Conservation (phyloP, 352 stramenopile genomes). For the Phytopythium chamaehyphon region DNA sequence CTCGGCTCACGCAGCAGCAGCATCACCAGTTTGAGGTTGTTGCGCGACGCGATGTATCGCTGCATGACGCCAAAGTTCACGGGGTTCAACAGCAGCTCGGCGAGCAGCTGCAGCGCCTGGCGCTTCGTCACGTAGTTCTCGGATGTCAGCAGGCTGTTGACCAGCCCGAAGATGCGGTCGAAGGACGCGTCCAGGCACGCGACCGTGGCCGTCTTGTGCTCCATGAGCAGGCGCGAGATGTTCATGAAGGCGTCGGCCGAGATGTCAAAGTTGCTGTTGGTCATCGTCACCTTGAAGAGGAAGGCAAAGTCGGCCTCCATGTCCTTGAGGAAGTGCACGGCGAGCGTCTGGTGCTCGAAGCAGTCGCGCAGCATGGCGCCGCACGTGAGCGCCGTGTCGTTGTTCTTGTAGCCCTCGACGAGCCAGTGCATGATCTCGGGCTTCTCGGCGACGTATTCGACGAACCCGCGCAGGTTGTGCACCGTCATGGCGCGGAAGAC, state of each 20-base stretch:
- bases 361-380: slow-evolving; percentile 80
- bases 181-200: slow-evolving; percentile 48
- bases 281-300: slow-evolving; percentile 68
- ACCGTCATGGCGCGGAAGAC: slow-evolving; percentile 77
- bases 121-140: slow-evolving; percentile 75
- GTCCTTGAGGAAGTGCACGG: slow-evolving; percentile 55
- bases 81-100: slow-evolving; percentile 68
- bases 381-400: slow-evolving; percentile 69
- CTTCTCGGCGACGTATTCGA: slow-evolving; percentile 51
- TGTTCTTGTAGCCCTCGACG: slow-evolving; percentile 70
- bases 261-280: slow-evolving; percentile 81
- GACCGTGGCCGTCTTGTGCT: slow-evolving; percentile 57
- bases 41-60: slow-evolving; percentile 61
- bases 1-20: slow-evolving; percentile 69
- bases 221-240: slow-evolving; percentile 63
- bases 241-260: slow-evolving; percentile 81
- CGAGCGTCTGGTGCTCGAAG: slow-evolving; percentile 60
- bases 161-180: slow-evolving; percentile 60
- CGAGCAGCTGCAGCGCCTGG: slow-evolving; percentile 66
- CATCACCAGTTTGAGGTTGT: slow-evolving; percentile 77
- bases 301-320: slow-evolving; percentile 60
- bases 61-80: slow-evolving; percentile 80
- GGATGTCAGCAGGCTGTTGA: slow-evolving; percentile 58
- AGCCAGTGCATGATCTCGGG: slow-evolving; percentile 72
- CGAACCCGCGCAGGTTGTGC: slow-evolving; percentile 61